A percentile compares a stretch with the other conserved stretches of the same genome.
phyloP scores from a whole-genome alignment of 257 asterid genomes.

The Fraxinus anomala region DNA sequence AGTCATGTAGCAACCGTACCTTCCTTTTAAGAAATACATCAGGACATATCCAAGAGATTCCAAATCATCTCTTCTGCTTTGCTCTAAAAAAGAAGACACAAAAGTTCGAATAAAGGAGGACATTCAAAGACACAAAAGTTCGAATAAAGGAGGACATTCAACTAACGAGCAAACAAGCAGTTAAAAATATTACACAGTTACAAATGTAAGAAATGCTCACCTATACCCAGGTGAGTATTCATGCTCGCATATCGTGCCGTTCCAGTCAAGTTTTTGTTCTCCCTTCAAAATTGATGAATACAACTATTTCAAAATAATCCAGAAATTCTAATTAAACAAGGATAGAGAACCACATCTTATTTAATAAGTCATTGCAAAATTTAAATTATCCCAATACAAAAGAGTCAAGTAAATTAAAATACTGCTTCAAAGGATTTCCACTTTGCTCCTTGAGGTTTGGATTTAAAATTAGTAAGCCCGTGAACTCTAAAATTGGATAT shows the following conservation, averaged over 20 bases:
- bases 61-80: constrained; percentile 99
- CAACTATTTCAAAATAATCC: constrained; percentile 5
- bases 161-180: constrained; percentile 19
- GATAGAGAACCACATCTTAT: background rate
- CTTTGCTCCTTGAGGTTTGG: background rate
- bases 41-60: constrained; percentile 97
- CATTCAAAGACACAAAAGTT: constrained; percentile 22
- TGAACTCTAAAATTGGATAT: background rate
- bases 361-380: background rate
- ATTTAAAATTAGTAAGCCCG: background rate
- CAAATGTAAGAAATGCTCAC: constrained; percentile 43
- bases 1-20: constrained; percentile 43
- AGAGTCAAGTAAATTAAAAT: background rate
- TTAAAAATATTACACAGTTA: constrained; percentile 14
- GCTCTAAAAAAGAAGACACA: constrained; percentile 48
- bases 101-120: constrained; percentile 22
- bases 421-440: background rate
- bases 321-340: constrained; percentile 6
- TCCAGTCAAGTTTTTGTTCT: constrained; percentile 95
- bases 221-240: constrained; percentile 97
- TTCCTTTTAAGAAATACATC: constrained; percentile 92
- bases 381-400: background rate
- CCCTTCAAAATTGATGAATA: constrained; percentile 51
- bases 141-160: constrained; percentile 14
- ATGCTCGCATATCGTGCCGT: constrained; percentile 97